Base-by-base conservation (phyloP, 495 filamentous ascomycete genomes). In the Bacidia gigantensis region DNA sequence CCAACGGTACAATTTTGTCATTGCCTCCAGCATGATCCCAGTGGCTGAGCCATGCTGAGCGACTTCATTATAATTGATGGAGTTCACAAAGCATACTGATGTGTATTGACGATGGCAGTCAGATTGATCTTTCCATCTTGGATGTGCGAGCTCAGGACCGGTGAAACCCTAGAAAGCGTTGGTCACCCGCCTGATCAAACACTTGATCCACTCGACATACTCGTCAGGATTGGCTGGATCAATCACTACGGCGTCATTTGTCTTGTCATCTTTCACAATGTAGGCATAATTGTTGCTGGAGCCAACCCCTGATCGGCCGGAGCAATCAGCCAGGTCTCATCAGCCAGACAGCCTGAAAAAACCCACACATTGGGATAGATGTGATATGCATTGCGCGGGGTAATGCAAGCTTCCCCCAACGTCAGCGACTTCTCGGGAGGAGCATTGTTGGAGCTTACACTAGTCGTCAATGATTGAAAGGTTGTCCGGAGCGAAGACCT, bases 311-410 rank as follows among this genome's bases (percentile, higher is more conserved):
- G 41, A n/a, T 41, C 51, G 32, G 40, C n/a, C n/a, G n/a, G n/a
- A n/a, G n/a, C n/a, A n/a, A 45, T 5, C 41, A 32, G n/a, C n/a
- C n/a, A n/a, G n/a, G n/a, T n/a, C n/a, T n/a, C 7, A 22, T 59
- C n/a, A 25, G 45, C 32, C 29, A n/a, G 39, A 18, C 41, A n/a
- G 14, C 5, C 41, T 9, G 23, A 17, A n/a, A n/a, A 12, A 18
- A 76, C 86, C 62, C 80, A 95, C 90, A 97, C 92, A 97, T 98
- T 29, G 92, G 92, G 71, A 98, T 95, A 51, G 87, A 88, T 65
- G 89, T 80, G 67, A 98, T 84, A 82, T 96, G 89, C 92, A 98
- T 98, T 58, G 72, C 65, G 64, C 71, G 66, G 11, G 59, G 64
- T 26, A 48, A 29, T 21, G 54, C 32, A 35, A 59, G 54, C 57